phyloP scores from a whole-genome alignment of 2,329 filamentous ascomycete species.

The Stagonosporopsis chrysanthemi region DNA sequence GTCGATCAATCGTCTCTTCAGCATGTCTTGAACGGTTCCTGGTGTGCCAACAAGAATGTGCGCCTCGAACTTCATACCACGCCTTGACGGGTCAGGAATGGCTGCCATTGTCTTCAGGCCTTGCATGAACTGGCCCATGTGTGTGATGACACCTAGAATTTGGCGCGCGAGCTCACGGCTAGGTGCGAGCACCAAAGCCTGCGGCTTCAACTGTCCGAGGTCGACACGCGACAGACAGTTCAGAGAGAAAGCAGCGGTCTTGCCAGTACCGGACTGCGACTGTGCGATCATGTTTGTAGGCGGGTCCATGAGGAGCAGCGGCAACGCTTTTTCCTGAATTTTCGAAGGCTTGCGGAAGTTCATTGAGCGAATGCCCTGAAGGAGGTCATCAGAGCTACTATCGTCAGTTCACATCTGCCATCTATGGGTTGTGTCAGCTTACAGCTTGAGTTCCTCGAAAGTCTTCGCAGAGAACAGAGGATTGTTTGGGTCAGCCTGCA shows the following conservation, averaged over 20 bases:
- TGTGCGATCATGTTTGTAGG: slow-evolving; percentile 94
- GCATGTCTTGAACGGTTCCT: slow-evolving; percentile 88
- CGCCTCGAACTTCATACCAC: slow-evolving; percentile 72
- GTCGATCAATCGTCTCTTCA: slow-evolving; percentile 79
- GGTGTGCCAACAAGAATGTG: slow-evolving; percentile 92
- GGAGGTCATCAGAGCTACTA: slow-evolving; percentile 53
- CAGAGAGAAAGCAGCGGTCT: slow-evolving; percentile 95
- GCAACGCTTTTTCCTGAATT: slow-evolving; percentile 94
- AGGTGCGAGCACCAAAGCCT: slow-evolving; percentile 88
- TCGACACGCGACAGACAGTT: slow-evolving; percentile 90
- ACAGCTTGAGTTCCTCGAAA: slow-evolving; percentile 89
- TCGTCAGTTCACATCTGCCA: slow-evolving; percentile 17
- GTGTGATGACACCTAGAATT: slow-evolving; percentile 83
- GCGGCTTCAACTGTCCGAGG: slow-evolving; percentile 72
- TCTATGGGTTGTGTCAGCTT: slow-evolving; percentile 25
- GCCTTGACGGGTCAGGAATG: slow-evolving; percentile 77
- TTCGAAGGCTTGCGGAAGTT: slow-evolving; percentile 96
- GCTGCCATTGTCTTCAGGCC: slow-evolving; percentile 80
- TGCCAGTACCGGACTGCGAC: slow-evolving; percentile 98
- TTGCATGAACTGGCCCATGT: slow-evolving; percentile 84
- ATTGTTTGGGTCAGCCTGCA: slow-evolving; percentile 85
- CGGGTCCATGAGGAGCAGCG: slow-evolving; percentile 85
- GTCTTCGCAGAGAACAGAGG: slow-evolving; percentile 84
- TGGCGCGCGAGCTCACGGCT: slow-evolving; percentile 94
- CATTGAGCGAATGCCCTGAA: slow-evolving; percentile 75